Base-by-base conservation (phyloP, 805 yeast species). In the Wickerhamiella alocasiicola region DNA sequence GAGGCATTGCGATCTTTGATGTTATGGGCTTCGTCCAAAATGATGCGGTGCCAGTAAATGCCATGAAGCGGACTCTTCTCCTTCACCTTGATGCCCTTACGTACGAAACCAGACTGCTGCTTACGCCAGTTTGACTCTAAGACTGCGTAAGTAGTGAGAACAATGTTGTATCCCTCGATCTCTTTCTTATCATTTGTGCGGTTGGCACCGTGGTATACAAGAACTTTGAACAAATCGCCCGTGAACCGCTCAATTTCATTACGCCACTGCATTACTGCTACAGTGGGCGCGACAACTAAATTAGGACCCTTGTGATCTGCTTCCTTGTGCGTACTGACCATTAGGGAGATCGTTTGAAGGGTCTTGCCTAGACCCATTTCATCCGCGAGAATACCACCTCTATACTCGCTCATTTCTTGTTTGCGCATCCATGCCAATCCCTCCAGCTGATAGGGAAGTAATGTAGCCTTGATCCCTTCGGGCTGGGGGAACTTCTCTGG, bases 311-410 rank as follows among this genome's bases (percentile, higher is more conserved):
- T 77, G 17, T 54, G 53, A 9, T 53, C 54, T 25, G 50, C 53
- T 4, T 46, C 43, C 0, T 64, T 53, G 37, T 68, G 55, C 57
- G 84, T 93, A 35, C 68, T 59, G 75, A 87, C 74, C 54, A 91
- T 72, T 33, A 91, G 61, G 0, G 93, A 91, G 46, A 91, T 88
- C 28, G 95, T 88, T 61, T 91, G 98, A 37, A 91, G 87, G 0
- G 99, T 91, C 54, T 91, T 91, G 47, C 99, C 99, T 97, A 91
- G 88, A 27, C 99, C 99, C 99, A 91, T 91, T 61, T 91, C 99
- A 64, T 91, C 99, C 4, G 98, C 97, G 35, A 91, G 64, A 7
- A 91, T 78, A 12, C 97, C 98, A 19, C 98, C 98, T 12, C 71
- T 67, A 59, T 80, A 88, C 31, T 67, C 70, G 11, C 59, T 52